Evolutionary conservation across 768 basidiomycete genomes (phyloP).

Genomic region (Sporobolomyces pararoseus): DNA sequence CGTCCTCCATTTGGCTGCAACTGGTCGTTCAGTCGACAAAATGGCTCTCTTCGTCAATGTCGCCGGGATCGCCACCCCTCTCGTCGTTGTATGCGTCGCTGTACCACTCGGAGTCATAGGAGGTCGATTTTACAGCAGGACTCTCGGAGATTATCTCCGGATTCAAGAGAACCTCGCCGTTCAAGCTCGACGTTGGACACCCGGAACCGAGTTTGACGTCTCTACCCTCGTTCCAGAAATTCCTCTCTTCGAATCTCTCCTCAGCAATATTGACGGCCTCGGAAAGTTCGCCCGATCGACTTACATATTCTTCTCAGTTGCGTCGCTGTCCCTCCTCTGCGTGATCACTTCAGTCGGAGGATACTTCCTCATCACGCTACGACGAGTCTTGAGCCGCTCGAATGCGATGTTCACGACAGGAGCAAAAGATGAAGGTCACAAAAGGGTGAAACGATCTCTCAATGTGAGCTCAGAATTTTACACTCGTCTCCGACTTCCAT

Average conservation of each 20-base stretch:
- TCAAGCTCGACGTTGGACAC: neutral
- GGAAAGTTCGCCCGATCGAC: neutral
- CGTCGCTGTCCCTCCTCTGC: neutral
- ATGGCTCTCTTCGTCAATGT: neutral
- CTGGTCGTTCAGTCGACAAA: neutral
- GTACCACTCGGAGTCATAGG: neutral
- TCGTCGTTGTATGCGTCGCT: neutral
- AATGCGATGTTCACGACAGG: neutral
- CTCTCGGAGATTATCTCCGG: no score
- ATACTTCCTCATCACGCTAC: conserved; percentile 3
- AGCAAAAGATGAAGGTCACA: neutral
- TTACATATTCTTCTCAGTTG: neutral
- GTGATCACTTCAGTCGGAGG: neutral
- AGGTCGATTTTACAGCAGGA: neutral
- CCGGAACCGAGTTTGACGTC: neutral
- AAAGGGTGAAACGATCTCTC: neutral
- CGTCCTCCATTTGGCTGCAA: neutral
- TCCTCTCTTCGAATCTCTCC: neutral
- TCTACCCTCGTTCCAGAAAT: neutral
- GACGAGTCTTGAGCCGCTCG: neutral
- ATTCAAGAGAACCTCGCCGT: no score
- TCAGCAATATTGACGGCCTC: neutral
- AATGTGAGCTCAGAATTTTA: neutral
- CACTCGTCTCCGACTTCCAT: neutral
- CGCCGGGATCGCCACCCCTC: neutral